Base-by-base conservation (phyloP, 1,139 yeast species). In the Suhomyces bolitotheri region DNA sequence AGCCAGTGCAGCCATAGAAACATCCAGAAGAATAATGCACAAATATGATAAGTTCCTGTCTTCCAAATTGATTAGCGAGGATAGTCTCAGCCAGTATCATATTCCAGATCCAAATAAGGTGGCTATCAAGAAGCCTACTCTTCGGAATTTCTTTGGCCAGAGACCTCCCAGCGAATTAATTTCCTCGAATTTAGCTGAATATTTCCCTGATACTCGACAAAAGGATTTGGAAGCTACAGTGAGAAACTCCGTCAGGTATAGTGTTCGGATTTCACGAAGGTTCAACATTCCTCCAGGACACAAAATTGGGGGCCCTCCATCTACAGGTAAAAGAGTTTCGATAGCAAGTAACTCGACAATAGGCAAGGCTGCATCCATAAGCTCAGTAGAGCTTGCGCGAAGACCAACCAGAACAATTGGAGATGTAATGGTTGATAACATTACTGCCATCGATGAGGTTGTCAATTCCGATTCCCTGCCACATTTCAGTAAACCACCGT, bases 121-220 rank as follows among this genome's bases (percentile, higher is more conserved):
- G 16, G 31, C 36, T 16, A 32, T 33, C 41, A 38, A 29, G 39
- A 43, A 36, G 13, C 47, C 53, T 2, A 56, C 60, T 3, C 65
- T 70, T 60, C 73, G 76, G 45, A 75, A 75, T 43, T 77, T 87
- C 45, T 83, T 84, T 54, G 95, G 95, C 11, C 96, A 88, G 54
- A 72, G 97, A 51, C 98, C 98, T 9, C 92, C 97, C 2, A 82
- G 94, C 45, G 96, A 89, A 55, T 75, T 89, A 52, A 92, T 92
- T 46, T 87, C 96, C 1, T 82, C 92, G 9, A 89, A 92, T 54
- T 67, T 92, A 50, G 84, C 89, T 1, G 96, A 90, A 46, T 92
- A 86, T 58, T 92, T 92, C 68, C 98, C 98, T 0, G 84, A 83
- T 33, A 82, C 95, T 0, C 82, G 79, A 25, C 78, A 80, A 35